Evolutionary conservation across 148 eudicot species (phyloP), one percentile per base, ranked within the genome.

Genomic region (Chenopodium berlandieri): DNA sequence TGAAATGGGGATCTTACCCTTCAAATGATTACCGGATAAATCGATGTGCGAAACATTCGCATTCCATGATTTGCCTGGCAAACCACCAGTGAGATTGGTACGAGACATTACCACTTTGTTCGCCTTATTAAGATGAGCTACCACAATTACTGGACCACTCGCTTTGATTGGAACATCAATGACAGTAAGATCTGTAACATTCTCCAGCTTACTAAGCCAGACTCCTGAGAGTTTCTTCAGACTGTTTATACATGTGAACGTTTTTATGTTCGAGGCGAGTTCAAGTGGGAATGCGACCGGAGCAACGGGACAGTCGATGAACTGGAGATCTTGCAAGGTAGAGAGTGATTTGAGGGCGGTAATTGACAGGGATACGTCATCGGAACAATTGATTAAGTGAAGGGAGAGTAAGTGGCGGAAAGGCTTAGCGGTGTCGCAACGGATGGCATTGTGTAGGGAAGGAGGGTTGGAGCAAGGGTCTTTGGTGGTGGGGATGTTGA

Each of bases 321-420:
- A 84, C 31, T 81, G 75, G 37, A 91, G 85, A 46, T 83, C 72
- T 78, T 83, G 84, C 77, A 93, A 89, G 62, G 92, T 77, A 52
- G 94, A 89, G 88, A 95, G 93, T 12, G 92, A 80, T 46, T 86
- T 79, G 84, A 92, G 94, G 83, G 91, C 88, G 20, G 92, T 88
- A 81, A n/a, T 60, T 76, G 97, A 87, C 46, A 93, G 79, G 8
- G 86, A 78, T 67, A 91, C 85, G 56, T 88, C 87, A 72, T 81
- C 78, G 22, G 97, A 85, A 89, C 97, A 93, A 85, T 91, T 88
- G 76, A 78, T 19, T 71, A 93, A 92, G 71, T 66, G 87, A 63
- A 95, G 94, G 54, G 94, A 90, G 80, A 82, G 11, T 76, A 91
- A 85, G 82, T 91, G 93, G 85, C 88, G 85, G 82, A 91, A 93